Evolutionary conservation across 257 asterid species (phyloP), one percentile per base, ranked within the genome.

Genomic region (Dorcoceras hygrometricum): DNA sequence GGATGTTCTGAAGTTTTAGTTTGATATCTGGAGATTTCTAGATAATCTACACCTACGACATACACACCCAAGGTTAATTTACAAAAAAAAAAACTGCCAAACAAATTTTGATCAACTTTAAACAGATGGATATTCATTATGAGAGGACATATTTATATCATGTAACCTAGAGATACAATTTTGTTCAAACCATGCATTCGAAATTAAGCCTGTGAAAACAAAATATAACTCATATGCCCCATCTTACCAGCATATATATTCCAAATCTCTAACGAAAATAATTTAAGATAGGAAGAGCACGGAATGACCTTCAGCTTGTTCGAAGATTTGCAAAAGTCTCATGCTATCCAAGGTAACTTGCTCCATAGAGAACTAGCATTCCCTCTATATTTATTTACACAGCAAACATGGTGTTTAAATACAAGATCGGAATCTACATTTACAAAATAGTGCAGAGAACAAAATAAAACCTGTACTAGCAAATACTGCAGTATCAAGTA

Each of bases 1-100:
- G 72, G 55, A 68, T 69, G 64, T 36, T 69, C 46, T 23, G 71
- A 43, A 55, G n/a, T 29, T 12, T 57, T 7, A 24, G 2, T 14
- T 36, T 11, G n/a, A 57, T 3, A 8, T 62, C 23, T 66, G 69
- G 63, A 20, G 53, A 62, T 60, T 48, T 56, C 76, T 70, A 66
- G 64, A 67, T 69, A 39, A 70, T 26, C 84, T 79, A 68, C 73
- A 72, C 48, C 26, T 16, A 36, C 26, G 29, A 55, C 22, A 53
- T 62, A 62, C 26, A 54, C 22, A 59, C 26, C 66, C 57, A 62
- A 53, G 60, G 71, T 22, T 39, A 57, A 65, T 50, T 32, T 29
- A n/a, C 7, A 2, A 54, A 46, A 68, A 16, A 65, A 31, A 46
- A 27, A 60, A 20, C 8, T 26, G 39, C 68, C 8, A 23, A 43